A percentile compares a stretch with the other conserved stretches of the same genome.
phyloP scores from a whole-genome alignment of 2,329 filamentous ascomycete genomes.

The Microthyrium microscopicum region DNA sequence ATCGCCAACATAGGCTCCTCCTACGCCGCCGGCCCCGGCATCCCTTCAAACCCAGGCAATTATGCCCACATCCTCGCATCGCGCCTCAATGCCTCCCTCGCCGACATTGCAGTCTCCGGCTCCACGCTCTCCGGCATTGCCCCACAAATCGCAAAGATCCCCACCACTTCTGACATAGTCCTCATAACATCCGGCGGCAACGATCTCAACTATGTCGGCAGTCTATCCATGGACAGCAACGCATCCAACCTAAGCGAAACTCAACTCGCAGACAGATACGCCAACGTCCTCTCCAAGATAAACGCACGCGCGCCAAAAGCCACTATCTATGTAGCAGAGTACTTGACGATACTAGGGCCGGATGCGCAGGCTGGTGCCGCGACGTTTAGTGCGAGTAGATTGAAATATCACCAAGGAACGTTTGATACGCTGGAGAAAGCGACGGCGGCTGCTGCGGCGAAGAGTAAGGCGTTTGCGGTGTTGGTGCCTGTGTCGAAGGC shows the following conservation, averaged over 20 bases:
- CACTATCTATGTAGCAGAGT: conserved; percentile 5
- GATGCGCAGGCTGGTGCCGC: not conserved
- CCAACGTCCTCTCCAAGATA: conserved; percentile 1
- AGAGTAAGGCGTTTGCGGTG: too few relatives aligned
- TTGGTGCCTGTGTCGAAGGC: too few relatives aligned
- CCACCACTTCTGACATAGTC: conserved; percentile 20
- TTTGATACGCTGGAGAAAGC: too few relatives aligned
- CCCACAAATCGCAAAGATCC: conserved; percentile 21
- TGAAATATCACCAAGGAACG: too few relatives aligned
- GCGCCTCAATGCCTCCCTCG: conserved; percentile 13
- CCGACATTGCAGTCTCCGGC: conserved; percentile 17
- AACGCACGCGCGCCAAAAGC: conserved; percentile 3
- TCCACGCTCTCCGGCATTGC: conserved; percentile 22
- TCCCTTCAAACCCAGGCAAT: conserved; percentile 20
- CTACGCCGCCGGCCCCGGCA: conserved; percentile 17
- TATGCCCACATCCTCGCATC: conserved; percentile 20
- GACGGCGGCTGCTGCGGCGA: too few relatives aligned
- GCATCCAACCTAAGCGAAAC: not conserved
- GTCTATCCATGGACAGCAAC: conserved; percentile 16
- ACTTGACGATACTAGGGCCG: conserved; percentile 6
- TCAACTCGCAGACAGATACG: conserved; percentile 1
- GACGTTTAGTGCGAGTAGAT: too few relatives aligned
- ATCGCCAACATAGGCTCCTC: conserved; percentile 9
- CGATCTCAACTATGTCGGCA: conserved; percentile 22
- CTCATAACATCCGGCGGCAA: conserved; percentile 23